Percentiles rank a stretch among this genome's conserved stretches.
Evolutionary conservation across 2,329 filamentous ascomycete species (phyloP).

Genomic region (Chrysosporium queenslandicum): DNA sequence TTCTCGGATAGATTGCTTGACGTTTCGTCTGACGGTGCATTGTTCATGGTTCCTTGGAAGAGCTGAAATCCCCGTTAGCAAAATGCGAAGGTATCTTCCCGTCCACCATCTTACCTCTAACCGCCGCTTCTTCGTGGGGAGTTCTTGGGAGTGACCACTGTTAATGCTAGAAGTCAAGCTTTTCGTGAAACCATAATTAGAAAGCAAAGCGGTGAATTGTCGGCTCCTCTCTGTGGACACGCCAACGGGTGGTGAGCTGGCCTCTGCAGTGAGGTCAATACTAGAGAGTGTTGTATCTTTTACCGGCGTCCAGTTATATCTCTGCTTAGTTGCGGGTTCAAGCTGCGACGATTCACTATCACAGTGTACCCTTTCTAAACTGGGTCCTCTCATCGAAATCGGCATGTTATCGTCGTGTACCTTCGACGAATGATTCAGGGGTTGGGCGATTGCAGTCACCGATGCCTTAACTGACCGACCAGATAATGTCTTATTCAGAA

Average conservation of each 20-base stretch:
- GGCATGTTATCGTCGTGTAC: neutral
- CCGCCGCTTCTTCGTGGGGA: constrained; percentile 30
- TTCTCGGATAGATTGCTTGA: neutral
- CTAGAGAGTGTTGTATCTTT: constrained; percentile 31
- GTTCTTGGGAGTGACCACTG: constrained; percentile 11
- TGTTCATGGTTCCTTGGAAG: neutral
- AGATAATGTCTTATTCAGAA: constrained; percentile 27
- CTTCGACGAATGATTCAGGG: neutral
- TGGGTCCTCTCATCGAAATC: neutral
- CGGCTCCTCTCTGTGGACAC: neutral
- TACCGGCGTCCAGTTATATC: constrained; percentile 59
- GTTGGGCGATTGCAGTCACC: constrained; percentile 13
- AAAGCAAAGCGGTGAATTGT: constrained; percentile 31
- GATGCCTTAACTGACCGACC: constrained; percentile 31
- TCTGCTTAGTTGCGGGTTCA: constrained; percentile 44
- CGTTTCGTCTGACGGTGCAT: neutral
- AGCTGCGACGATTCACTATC: constrained; percentile 19
- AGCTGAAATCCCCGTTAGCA: neutral
- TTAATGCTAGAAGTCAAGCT: constrained; percentile 16
- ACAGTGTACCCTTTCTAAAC: neutral
- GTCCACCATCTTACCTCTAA: constrained; percentile 26
- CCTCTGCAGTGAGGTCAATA: constrained; percentile 17
- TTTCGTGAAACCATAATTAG: constrained; percentile 32
- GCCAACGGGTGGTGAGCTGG: constrained; percentile 1
- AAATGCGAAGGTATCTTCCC: neutral